These are phyloP conservation scores for Alternaria viburni DNA, from an alignment of 2,329 filamentous ascomycete species.

Conservation along the genomic window DNA sequence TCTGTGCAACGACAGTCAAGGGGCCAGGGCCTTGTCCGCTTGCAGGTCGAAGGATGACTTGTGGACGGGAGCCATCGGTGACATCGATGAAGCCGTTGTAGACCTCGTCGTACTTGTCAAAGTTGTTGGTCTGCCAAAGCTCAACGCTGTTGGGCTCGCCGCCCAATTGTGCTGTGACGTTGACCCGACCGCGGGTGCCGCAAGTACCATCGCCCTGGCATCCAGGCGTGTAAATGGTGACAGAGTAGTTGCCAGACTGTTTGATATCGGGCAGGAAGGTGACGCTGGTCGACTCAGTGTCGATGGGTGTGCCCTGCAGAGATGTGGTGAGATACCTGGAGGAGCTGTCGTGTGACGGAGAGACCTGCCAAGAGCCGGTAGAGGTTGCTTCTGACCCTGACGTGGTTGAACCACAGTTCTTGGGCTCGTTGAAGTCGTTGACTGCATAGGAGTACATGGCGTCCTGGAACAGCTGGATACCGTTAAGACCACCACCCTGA, in stretches of 20 bases:
- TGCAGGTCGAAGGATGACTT: constrained; percentile 76
- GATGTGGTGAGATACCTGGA: constrained; percentile 78
- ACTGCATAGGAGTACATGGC: constrained; percentile 87
- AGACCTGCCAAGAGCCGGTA: constrained; percentile 76
- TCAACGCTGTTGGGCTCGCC: constrained; percentile 57
- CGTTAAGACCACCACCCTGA: constrained; percentile 79
- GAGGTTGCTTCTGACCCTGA: constrained; percentile 66
- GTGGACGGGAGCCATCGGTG: constrained; percentile 76
- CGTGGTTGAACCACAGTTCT: constrained; percentile 69
- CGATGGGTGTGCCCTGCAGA: constrained; percentile 62
- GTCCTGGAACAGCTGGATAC: constrained; percentile 85
- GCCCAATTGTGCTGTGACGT: constrained; percentile 76
- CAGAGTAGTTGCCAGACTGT: constrained; percentile 88
- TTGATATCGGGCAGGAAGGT: constrained; percentile 84
- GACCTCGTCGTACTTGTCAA: constrained; percentile 94
- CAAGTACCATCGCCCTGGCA: constrained; percentile 84
- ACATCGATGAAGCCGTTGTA: constrained; percentile 86
- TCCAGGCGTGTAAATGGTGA: constrained; percentile 91
- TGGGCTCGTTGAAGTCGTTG: constrained; percentile 85
- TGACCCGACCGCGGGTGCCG: constrained; percentile 75
- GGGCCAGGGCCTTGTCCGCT: constrained; percentile 61
- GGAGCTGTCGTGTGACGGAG: constrained; percentile 70
- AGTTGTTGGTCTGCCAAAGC: constrained; percentile 90
- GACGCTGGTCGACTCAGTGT: constrained; percentile 68
- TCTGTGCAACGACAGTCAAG: constrained; percentile 86